phyloP scores from a whole-genome alignment of 257 asterid genomes.

The Anisodus tanguticus region DNA sequence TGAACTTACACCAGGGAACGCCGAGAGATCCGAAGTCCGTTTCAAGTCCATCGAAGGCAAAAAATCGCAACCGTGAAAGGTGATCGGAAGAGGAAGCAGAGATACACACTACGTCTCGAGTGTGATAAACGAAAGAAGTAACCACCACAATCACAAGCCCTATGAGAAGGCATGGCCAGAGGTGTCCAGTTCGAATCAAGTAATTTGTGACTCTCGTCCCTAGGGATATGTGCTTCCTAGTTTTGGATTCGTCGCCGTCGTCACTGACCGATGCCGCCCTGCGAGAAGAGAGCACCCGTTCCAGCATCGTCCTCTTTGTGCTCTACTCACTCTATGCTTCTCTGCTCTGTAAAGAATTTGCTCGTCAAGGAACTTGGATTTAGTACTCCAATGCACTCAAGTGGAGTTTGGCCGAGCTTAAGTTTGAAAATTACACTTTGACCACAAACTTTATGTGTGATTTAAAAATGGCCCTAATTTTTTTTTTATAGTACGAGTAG shows the following conservation, averaged over 20 bases:
- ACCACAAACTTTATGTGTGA: no score
- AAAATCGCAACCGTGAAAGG: conserved; percentile 73
- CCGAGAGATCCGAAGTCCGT: conserved; percentile 97
- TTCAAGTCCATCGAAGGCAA: conserved; percentile 75
- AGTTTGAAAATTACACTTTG: background rate
- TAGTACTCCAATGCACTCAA: background rate
- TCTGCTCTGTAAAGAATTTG: background rate
- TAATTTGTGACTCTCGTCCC: conserved; percentile 56
- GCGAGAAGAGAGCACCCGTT: conserved; percentile 76
- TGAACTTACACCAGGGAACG: conserved; percentile 93
- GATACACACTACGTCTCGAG: conserved; percentile 90
- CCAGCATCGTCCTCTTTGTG: conserved; percentile 57
- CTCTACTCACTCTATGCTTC: conserved; percentile 15
- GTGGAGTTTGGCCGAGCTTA: background rate
- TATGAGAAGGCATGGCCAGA: conserved; percentile 70
- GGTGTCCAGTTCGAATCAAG: conserved; percentile 73
- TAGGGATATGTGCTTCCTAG: conserved; percentile 63
- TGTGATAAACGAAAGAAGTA: conserved; percentile 47
- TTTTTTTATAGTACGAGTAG: no score
- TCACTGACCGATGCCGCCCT: conserved; percentile 60
- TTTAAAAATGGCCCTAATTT: no score
- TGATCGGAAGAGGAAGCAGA: conserved; percentile 73
- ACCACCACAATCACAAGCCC: conserved; percentile 56
- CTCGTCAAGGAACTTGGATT: background rate
- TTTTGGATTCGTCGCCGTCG: conserved; percentile 79